Evolutionary conservation across 2,329 filamentous ascomycete species (phyloP), one percentile per base, ranked within the genome.

Genomic region (Diaporthe amygdali): DNA sequence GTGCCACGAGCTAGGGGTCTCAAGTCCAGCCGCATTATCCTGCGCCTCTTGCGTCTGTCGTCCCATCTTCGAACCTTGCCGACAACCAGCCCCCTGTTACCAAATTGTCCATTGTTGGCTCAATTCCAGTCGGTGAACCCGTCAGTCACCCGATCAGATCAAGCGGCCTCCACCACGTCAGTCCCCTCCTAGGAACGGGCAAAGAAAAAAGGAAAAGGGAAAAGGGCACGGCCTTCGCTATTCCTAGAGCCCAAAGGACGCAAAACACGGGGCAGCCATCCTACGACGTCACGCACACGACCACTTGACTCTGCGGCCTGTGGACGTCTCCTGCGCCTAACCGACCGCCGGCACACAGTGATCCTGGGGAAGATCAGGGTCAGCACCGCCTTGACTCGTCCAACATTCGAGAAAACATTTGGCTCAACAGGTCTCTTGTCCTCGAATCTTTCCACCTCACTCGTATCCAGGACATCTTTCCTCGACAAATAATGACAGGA

Each of bases 401-500:
- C 52, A 41, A 6, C 34, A 10, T 32, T 14, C 27, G 7, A 46
- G n/a, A 30, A 49, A 46, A 34, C 52, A 47, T 39, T 5, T 7
- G 41, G n/a, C 22, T n/a, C n/a, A 39, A 37, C 30, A 37, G 39
- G 25, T 14, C 15, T 59, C n/a, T 41, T 56, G 52, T 46, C 12
- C 66, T 49, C 41, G 25, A 30, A 8, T 3, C 8, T 30, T 30
- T 59, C 52, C 6, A 15, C 32, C 20, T 46, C 39, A 34, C 27
- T 9, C 22, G n/a, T 9, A 1, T 47, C 44, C 20, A 39, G 27
- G 41, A 30, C 30, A n/a, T 37, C 17, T 20, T 25, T 37, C 20
- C 4, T 17, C 17, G 34, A 44, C 66, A 51, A 51, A 67, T 12
- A 67, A 73, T 73, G 71, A 49, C 69, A 80, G 75, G 78, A 84